phyloP scores from a whole-genome alignment of 2,329 filamentous ascomycete genomes.

The Talaromyces sp. region DNA sequence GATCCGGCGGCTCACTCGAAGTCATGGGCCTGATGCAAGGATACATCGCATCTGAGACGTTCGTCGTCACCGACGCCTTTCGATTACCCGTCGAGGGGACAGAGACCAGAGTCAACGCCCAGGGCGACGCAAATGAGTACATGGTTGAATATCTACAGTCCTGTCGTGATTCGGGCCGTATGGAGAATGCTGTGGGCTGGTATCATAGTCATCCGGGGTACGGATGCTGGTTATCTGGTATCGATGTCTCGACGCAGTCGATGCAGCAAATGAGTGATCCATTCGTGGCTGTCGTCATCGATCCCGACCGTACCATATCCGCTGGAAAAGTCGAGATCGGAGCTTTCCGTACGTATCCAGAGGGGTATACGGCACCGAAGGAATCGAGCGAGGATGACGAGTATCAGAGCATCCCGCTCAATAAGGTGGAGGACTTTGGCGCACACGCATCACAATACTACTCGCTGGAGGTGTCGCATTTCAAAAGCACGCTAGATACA shows the following conservation, averaged over 20 bases:
- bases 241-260: conserved; percentile 86
- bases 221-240: conserved; percentile 95
- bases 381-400: conserved; percentile 48
- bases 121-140: conserved; percentile 95
- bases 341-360: conserved; percentile 87
- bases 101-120: conserved; percentile 96
- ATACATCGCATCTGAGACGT: conserved; percentile 76
- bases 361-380: conserved; percentile 62
- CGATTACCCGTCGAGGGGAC: conserved; percentile 93
- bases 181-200: conserved; percentile 95
- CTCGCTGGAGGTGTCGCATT: conserved; percentile 84
- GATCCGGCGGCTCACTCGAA: conserved; percentile 88
- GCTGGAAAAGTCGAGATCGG: conserved; percentile 96
- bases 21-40: conserved; percentile 99
- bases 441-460: conserved; percentile 91
- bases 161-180: conserved; percentile 70
- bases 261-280: conserved; percentile 90
- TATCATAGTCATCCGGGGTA: conserved; percentile 98
- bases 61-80: conserved; percentile 93
- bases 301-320: conserved; percentile 91
- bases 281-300: conserved; percentile 92
- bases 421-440: conserved; percentile 93
- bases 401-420: conserved; percentile 68
- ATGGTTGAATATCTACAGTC: conserved; percentile 80
- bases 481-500: conserved; percentile 87